Base-by-base conservation (phyloP, 768 basidiomycete genomes). In the Agrocybe pediades region DNA sequence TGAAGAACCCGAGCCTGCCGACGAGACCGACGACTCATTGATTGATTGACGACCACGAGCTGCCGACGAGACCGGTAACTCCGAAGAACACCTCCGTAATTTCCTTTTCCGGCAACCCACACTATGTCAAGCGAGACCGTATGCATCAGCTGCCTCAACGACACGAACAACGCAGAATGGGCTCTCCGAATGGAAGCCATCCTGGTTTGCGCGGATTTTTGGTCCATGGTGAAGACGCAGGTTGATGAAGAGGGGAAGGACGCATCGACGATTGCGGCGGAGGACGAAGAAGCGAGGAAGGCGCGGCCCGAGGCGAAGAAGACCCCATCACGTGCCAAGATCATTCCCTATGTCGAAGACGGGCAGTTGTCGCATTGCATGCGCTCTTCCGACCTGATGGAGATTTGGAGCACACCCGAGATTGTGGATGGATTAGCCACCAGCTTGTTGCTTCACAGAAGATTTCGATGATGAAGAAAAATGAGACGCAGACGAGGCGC, bases 291-390 rank as follows among this genome's bases (percentile, higher is more conserved):
- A 23, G 13, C 24, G 11, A 47, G 55, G 36, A 45, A 9, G 24
- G 29, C 24, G 19, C n/a, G 49, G 30, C 29, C 29, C 29, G 49
- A 55, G 30, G 53, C 51, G 30, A 66, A 67, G 60, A 66, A 63
- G 58, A 60, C 47, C 4, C 59, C 66, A 55, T 65, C 66, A 0
- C 39, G 61, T 6, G 63, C 66, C 1, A 58, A 66, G 56, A 59
- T 70, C 42, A 56, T 70, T 39, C 49, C 66, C 27, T 44, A 57
- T n/a, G 66, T 68, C 13, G 63, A 68, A 1, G 59, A 56, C 39
- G 47, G 49, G 16, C 68, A 70, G 54, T 51, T 70, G 20, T 26
- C 56, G 5, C 68, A 70, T 48, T 54, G 53, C 36, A 65, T 67
- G 63, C 44, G 41, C 15, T 56, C 56, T 6, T 19, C 27, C 0